Conservation (phyloP, 2,329 filamentous ascomycete species). For the Purpureocillium lavendulum region DNA sequence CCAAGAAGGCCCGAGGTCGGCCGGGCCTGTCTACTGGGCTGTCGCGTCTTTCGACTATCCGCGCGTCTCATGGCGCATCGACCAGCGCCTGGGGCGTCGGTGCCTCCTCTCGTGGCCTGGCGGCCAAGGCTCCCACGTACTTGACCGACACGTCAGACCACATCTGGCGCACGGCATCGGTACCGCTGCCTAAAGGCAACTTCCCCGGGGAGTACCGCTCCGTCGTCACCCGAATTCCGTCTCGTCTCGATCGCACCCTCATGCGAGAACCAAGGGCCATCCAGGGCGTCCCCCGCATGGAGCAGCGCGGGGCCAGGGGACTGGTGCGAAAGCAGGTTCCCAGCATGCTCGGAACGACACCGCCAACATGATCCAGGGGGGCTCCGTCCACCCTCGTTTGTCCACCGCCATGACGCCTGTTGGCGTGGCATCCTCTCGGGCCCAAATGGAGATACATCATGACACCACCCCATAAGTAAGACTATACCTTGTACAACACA, state of each 20-base stretch:
- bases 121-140: slow-evolving; percentile 45
- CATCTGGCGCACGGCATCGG: slow-evolving; percentile 64
- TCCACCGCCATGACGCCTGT: neutral
- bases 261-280: slow-evolving; percentile 92
- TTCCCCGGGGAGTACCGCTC: slow-evolving; percentile 55
- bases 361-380: slow-evolving; percentile 24
- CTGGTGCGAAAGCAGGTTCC: slow-evolving; percentile 49
- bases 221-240: slow-evolving; percentile 59
- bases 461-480: too few relatives aligned
- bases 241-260: slow-evolving; percentile 73
- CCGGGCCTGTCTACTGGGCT: slow-evolving; percentile 57
- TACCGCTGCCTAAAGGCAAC: slow-evolving; percentile 51
- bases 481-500: too few relatives aligned
- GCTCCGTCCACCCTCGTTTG: neutral
- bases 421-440: too few relatives aligned
- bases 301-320: slow-evolving; percentile 40
- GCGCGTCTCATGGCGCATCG: slow-evolving; percentile 44
- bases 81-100: slow-evolving; percentile 27
- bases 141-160: slow-evolving; percentile 68
- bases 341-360: slow-evolving; percentile 35
- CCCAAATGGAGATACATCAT: neutral
- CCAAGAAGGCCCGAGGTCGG: slow-evolving; percentile 62
- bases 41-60: slow-evolving; percentile 51
- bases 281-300: slow-evolving; percentile 69
- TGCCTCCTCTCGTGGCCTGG: slow-evolving; percentile 22